Conservation (phyloP, 2,329 filamentous ascomycete species). For the Fusarium sp. region DNA sequence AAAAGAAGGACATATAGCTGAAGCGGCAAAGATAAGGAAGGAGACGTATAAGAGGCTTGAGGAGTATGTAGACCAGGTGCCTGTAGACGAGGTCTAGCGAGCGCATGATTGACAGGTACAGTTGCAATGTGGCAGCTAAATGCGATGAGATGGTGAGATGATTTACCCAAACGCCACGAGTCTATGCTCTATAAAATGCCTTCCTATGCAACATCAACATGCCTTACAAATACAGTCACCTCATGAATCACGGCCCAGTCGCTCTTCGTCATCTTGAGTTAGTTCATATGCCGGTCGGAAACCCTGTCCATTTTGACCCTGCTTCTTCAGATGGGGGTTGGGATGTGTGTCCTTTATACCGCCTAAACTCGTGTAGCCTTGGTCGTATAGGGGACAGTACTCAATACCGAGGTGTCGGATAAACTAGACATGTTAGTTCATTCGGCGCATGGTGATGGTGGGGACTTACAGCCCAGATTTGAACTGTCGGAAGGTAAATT, state of each 20-base stretch:
- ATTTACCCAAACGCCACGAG: conserved; percentile 25
- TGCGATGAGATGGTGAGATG: background rate
- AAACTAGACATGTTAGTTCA: conserved; percentile 63
- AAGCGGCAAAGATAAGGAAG: background rate
- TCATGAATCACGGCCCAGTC: conserved; percentile 73
- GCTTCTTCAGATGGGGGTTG: conserved; percentile 68
- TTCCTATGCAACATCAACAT: conserved; percentile 13
- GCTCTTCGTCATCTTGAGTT: conserved; percentile 78
- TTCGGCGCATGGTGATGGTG: background rate
- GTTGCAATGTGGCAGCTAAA: background rate
- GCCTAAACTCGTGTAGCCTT: conserved; percentile 90
- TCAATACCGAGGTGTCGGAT: conserved; percentile 80
- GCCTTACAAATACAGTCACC: conserved; percentile 40
- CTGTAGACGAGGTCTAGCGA: background rate
- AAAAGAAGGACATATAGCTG: background rate
- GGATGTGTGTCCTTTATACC: conserved; percentile 88
- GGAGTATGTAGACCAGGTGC: background rate
- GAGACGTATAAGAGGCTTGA: conserved; percentile 11
- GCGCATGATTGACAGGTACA: background rate
- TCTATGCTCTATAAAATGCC: conserved; percentile 32
- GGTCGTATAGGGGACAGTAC: conserved; percentile 89
- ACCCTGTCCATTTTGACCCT: conserved; percentile 33
- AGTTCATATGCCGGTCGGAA: conserved; percentile 82
- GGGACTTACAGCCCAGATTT: conserved; percentile 88
- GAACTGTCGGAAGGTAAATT: conserved; percentile 51